Evolutionary conservation across 768 basidiomycete species (phyloP).

Genomic region (Tulasnella sp.): DNA sequence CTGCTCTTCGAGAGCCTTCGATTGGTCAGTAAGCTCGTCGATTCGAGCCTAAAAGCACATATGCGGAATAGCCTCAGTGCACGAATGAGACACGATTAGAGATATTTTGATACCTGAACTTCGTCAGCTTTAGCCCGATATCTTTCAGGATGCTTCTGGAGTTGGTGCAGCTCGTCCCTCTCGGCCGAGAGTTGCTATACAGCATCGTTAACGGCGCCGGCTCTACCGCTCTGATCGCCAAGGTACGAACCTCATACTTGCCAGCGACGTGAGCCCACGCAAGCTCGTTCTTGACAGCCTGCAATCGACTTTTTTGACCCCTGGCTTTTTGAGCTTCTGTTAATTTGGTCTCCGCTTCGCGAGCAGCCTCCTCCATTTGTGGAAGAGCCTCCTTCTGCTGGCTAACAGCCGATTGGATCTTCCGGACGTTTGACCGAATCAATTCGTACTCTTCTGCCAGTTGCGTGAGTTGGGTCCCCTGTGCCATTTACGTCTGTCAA

Average conservation of each 20-base stretch:
- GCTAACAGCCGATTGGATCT: conserved; percentile 64
- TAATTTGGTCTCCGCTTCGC: conserved; percentile 61
- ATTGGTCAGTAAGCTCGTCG: background rate
- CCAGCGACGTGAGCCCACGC: conserved; percentile 84
- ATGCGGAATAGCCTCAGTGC: background rate
- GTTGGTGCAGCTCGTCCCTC: conserved; percentile 52
- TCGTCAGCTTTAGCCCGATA: conserved; percentile 46
- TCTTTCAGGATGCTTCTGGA: conserved; percentile 49
- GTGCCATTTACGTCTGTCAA: conserved; percentile 37
- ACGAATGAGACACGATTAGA: background rate
- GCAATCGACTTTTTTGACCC: conserved; percentile 66
- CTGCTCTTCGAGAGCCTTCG: background rate
- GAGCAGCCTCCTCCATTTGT: conserved; percentile 64
- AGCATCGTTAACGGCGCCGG: conserved; percentile 41
- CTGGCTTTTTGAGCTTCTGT: conserved; percentile 75
- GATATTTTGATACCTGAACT: conserved; percentile 46
- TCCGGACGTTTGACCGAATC: conserved; percentile 71
- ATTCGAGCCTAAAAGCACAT: conserved; percentile 3
- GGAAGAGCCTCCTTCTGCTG: conserved; percentile 79
- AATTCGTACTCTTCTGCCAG: conserved; percentile 84
- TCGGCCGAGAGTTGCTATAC: conserved; percentile 43
- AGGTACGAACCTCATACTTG: conserved; percentile 62
- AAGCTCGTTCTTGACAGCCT: conserved; percentile 74
- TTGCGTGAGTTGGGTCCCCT: conserved; percentile 88
- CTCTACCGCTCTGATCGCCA: conserved; percentile 40